phyloP scores from a whole-genome alignment of 2,329 filamentous ascomycete genomes.

The Verticillium isaacii region DNA sequence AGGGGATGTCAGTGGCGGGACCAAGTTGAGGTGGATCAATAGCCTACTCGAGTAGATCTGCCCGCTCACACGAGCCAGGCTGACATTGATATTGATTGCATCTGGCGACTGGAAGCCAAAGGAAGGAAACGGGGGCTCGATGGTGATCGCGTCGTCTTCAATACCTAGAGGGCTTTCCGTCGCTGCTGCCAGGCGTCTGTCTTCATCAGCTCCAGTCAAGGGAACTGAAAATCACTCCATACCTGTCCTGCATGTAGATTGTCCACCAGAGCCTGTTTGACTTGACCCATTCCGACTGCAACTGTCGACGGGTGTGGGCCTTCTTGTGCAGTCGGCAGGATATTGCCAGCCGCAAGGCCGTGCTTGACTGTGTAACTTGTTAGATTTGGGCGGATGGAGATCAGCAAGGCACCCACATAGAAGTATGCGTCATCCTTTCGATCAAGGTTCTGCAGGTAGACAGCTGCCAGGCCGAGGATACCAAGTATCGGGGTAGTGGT shows the following conservation, averaged over 20 bases:
- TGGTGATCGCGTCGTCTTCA: not conserved
- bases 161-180: not conserved
- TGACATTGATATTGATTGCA: not conserved
- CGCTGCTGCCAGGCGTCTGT: not conserved
- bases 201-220: not conserved
- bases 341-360: not conserved
- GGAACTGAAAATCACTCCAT: not conserved
- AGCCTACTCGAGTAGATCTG: not conserved
- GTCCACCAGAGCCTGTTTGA: constrained; percentile 2
- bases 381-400: not conserved
- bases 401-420: not conserved
- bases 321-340: not conserved
- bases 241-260: constrained; percentile 3
- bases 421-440: not conserved
- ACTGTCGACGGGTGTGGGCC: not conserved
- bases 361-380: not conserved
- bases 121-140: not conserved
- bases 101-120: not conserved
- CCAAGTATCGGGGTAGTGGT: not conserved
- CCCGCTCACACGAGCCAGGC: not conserved
- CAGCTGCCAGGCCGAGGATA: not conserved
- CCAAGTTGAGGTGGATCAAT: not conserved
- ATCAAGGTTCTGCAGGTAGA: constrained; percentile 1
- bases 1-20: not conserved
- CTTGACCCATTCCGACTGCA: not conserved